Base-by-base conservation (phyloP, 2,329 filamentous ascomycete species). In the Colletotrichum coccodes region DNA sequence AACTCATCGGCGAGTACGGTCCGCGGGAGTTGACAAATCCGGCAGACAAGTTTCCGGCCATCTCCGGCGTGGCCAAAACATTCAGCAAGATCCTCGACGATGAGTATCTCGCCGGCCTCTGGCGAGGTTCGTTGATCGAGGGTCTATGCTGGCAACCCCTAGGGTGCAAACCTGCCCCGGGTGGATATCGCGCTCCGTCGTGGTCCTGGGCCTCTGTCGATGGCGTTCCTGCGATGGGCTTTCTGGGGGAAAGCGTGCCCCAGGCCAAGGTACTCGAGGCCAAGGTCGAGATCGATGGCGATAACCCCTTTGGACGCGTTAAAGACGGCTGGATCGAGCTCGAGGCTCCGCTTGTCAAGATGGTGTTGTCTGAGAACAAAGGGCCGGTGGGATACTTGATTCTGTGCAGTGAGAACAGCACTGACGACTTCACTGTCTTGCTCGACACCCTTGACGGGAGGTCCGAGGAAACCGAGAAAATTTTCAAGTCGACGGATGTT, bases 101-200 rank as follows among this genome's bases (percentile, higher is more conserved):
- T 16, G 56, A 73, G 9, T 79, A 79, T 54, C 63, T 72, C 1
- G 77, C 77, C 0, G 76, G 77, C 1, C 44, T 79, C 23, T 79
- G 77, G 77, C 50, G 64, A 12, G 26, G 36, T 4, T 56, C 32
- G 2, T 38, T 70, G 11, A 56, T 68, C 26, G 30, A 57, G 6
- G 21, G 47, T 8, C 9, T 70, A 18, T 68, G 46, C 34, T 70
- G 68, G 68, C 54, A 68, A 6, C 23, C 44, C 23, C 46, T 64
- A 26, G 5, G 5, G 11, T 64, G 64, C 26, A 59, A 53, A n/a
- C 11, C 28, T 9, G 28, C 52, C 4, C 12, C 18, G 6, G 53
- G 36, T 11, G 42, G 46, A 0, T 70, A 68, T n/a, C 68, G 68
- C 8, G 68, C 64, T 11, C 64, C 68, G 8, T 68, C 58, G 16